phyloP scores from a whole-genome alignment of 2,329 filamentous ascomycete species.

The Trichophyton verrucosum region DNA sequence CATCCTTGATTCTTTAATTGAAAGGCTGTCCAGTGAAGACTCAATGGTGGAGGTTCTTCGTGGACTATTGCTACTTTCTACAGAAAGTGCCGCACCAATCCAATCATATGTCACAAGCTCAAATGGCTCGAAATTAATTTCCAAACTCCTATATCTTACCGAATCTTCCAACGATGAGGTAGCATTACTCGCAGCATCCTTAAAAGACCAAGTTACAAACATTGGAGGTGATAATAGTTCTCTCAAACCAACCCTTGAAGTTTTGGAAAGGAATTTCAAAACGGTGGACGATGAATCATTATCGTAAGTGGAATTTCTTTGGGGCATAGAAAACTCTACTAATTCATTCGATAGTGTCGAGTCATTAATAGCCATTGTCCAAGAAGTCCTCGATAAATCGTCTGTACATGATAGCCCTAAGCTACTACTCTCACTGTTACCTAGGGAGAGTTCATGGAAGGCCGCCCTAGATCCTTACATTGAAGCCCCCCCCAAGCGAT shows the following conservation, averaged over 20 bases:
- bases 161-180: slow-evolving; percentile 43
- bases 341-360: slow-evolving; percentile 38
- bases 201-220: slow-evolving; percentile 24
- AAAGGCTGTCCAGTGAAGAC: slow-evolving; percentile 30
- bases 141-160: slow-evolving; percentile 41
- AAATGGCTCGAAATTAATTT: slow-evolving; percentile 40
- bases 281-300: slow-evolving; percentile 34
- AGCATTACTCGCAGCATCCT: slow-evolving; percentile 29
- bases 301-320: slow-evolving; percentile 27
- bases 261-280: slow-evolving; percentile 41
- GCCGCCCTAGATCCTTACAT: slow-evolving; percentile 46
- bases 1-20: slow-evolving; percentile 29
- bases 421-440: slow-evolving; percentile 43
- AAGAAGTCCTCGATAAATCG: slow-evolving; percentile 34
- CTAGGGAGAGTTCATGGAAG: slow-evolving; percentile 53
- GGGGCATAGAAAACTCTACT: slow-evolving; percentile 6
- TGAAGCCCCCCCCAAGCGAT: slow-evolving; percentile 33
- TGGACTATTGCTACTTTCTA: slow-evolving; percentile 35
- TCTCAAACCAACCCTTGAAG: slow-evolving; percentile 37
- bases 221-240: slow-evolving; percentile 29
- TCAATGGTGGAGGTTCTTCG: slow-evolving; percentile 27
- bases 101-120: slow-evolving; percentile 32
- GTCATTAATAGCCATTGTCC: slow-evolving; percentile 43
- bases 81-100: slow-evolving; percentile 30
- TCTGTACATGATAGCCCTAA: slow-evolving; percentile 19